A percentile compares a stretch with the other conserved stretches of the same genome.
phyloP scores from a whole-genome alignment of 805 yeast species.

The Candida andamanensis region DNA sequence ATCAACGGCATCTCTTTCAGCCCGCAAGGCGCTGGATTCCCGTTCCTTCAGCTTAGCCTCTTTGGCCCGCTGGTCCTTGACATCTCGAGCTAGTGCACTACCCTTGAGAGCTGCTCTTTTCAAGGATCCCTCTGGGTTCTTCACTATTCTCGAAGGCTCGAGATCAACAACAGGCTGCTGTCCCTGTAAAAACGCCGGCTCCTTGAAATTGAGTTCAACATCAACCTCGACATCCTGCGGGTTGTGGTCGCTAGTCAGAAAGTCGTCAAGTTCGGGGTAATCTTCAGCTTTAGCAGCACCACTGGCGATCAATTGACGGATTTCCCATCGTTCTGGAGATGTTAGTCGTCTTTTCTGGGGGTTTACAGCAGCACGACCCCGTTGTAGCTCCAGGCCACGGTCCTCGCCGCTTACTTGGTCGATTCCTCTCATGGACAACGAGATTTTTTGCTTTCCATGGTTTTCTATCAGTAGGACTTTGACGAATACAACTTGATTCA shows the following conservation, averaged over 20 bases:
- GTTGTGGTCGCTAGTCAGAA: constrained; percentile 15
- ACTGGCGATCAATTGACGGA: constrained; percentile 73
- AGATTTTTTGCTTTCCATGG: constrained; percentile 36
- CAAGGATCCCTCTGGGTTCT: constrained; percentile 75
- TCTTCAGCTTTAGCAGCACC: constrained; percentile 68
- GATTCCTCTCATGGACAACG: constrained; percentile 64
- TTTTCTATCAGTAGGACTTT: constrained; percentile 42
- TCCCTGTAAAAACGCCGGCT: constrained; percentile 70
- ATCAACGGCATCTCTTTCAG: constrained; percentile 27
- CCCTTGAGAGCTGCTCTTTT: constrained; percentile 73
- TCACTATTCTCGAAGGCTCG: constrained; percentile 53
- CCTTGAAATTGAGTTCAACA: constrained; percentile 62
- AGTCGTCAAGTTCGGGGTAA: constrained; percentile 51
- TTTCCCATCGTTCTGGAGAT: constrained; percentile 90
- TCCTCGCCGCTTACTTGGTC: constrained; percentile 65
- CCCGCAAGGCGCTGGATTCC: constrained; percentile 25
- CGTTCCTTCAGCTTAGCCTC: constrained; percentile 44
- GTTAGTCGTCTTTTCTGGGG: constrained; percentile 47
- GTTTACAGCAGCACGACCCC: constrained; percentile 10
- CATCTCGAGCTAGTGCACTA: constrained; percentile 58
- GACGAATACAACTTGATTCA: constrained; percentile 61
- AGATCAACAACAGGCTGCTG: constrained; percentile 31
- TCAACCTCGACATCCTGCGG: constrained; percentile 51
- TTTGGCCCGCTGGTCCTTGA: constrained; percentile 54
- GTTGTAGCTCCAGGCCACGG: constrained; percentile 16